Conservation (phyloP, 176 grass and related monocot species). For the Calamus simplicifolius region DNA sequence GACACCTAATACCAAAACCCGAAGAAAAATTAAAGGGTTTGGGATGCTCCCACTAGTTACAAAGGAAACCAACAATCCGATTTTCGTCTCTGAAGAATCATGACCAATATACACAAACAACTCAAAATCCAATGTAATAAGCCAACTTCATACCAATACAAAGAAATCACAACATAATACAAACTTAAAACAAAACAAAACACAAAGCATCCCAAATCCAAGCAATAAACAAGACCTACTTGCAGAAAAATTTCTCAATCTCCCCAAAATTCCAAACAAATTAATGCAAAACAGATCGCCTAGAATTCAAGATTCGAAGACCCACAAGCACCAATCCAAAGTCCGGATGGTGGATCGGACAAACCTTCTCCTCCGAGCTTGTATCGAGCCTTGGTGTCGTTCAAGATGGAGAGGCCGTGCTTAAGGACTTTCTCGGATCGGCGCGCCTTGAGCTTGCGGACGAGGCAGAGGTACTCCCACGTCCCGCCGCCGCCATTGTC, state of each 20-base stretch:
- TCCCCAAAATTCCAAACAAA: background rate
- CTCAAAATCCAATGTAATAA: too few species aligned
- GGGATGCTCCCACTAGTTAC: too few species aligned
- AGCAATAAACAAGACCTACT: background rate
- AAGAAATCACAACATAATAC: too few species aligned
- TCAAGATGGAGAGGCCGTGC: conserved; percentile 69
- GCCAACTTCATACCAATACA: too few species aligned
- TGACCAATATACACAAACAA: too few species aligned
- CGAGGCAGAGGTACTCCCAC: conserved; percentile 95
- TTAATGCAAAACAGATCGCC: background rate
- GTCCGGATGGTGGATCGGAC: background rate
- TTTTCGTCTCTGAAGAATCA: too few species aligned
- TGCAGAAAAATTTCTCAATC: background rate
- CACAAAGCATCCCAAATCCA: background rate
- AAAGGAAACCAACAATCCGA: too few species aligned
- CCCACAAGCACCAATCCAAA: too few species aligned
- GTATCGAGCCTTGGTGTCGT: conserved; percentile 69
- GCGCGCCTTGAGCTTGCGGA: conserved; percentile 69
- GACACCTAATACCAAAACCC: too few species aligned
- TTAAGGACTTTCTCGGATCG: conserved; percentile 70
- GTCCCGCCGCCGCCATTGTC: conserved; percentile 79
- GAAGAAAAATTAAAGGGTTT: too few species aligned
- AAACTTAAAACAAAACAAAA: too few species aligned
- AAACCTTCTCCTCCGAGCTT: conserved; percentile 73
- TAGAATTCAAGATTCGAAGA: background rate